Conservation (phyloP, 1,139 yeast genomes). For the Blastobotrys capitulatus region DNA sequence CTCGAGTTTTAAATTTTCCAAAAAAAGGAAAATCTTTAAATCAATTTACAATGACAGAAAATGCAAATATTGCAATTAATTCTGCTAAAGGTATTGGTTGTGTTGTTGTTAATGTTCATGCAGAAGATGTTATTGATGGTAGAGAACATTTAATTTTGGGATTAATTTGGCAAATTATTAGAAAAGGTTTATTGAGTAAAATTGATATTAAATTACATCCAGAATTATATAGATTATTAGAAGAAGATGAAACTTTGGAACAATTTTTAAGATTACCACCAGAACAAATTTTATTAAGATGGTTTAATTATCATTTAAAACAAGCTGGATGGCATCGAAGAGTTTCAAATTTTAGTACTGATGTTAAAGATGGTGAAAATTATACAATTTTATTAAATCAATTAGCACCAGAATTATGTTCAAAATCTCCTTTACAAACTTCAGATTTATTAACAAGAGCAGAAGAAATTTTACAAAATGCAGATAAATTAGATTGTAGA, state of each 20-base stretch:
- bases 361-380: slow-evolving; percentile 92
- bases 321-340: slow-evolving; percentile 90
- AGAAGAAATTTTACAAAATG: slow-evolving; percentile 75
- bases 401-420: slow-evolving; percentile 78
- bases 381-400: slow-evolving; percentile 86
- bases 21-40: slow-evolving; percentile 77
- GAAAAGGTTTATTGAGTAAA: slow-evolving; percentile 89
- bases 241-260: slow-evolving; percentile 95
- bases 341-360: slow-evolving; percentile 79
- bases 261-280: slow-evolving; percentile 96
- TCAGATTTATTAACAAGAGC: slow-evolving; percentile 72
- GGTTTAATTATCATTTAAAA: slow-evolving; percentile 95
- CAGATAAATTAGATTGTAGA: slow-evolving; percentile 88
- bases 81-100: slow-evolving; percentile 99
- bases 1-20: slow-evolving; percentile 90
- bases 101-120: slow-evolving; percentile 94
- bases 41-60: slow-evolving; percentile 93
- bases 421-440: slow-evolving; percentile 73
- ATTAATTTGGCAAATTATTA: slow-evolving; percentile 95
- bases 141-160: slow-evolving; percentile 94
- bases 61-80: slow-evolving; percentile 94
- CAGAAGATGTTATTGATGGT: slow-evolving; percentile 96
- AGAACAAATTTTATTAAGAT: slow-evolving; percentile 90
- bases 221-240: slow-evolving; percentile 87
- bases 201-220: slow-evolving; percentile 97